phyloP scores from a whole-genome alignment of 129 eudicot species.

The Saposhnikovia divaricata region DNA sequence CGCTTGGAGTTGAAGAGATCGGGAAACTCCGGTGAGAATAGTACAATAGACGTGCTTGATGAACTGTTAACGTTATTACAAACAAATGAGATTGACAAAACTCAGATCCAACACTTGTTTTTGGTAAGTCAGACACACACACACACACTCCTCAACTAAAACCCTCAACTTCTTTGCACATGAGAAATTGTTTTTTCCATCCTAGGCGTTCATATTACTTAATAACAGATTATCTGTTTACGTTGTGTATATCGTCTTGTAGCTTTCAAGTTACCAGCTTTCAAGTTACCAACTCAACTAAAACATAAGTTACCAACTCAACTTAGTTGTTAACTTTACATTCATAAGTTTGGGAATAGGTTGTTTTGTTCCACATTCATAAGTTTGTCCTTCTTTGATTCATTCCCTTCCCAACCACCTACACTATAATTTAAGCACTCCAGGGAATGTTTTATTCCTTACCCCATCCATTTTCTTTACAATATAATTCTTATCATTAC shows the following conservation, averaged over 20 bases:
- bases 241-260: too few species aligned
- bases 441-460: too few species aligned
- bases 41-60: neutral
- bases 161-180: neutral
- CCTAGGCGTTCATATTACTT: neutral
- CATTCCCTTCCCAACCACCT: too few species aligned
- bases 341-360: too few species aligned
- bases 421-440: too few species aligned
- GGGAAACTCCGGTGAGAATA: neutral
- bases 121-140: neutral
- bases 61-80: neutral
- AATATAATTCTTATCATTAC: too few species aligned
- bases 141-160: neutral
- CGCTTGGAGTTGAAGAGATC: constrained; percentile 1
- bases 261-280: neutral
- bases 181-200: neutral
- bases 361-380: too few species aligned
- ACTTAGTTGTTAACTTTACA: too few species aligned
- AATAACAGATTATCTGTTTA: too few species aligned
- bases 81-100: neutral
- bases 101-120: neutral
- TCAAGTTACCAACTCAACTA: neutral
- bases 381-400: too few species aligned
- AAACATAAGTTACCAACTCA: too few species aligned
- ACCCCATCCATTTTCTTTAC: too few species aligned